Evolutionary conservation across 1,284 basidiomycete species (phyloP), one percentile per base, ranked within the genome.

Genomic region (Trametes versicolor): DNA sequence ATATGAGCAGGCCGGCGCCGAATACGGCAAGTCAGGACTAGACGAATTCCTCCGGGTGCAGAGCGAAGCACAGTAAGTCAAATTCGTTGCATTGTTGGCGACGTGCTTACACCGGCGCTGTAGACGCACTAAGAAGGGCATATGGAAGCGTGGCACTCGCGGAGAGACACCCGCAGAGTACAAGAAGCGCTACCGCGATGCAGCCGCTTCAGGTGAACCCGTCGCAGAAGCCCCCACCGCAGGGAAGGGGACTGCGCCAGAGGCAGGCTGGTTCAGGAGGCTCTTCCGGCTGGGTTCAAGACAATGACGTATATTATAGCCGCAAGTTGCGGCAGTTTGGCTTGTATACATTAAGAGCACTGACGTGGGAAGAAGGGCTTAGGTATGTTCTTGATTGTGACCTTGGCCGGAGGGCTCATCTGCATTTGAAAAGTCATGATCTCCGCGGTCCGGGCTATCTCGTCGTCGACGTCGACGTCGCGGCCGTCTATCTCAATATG

Each of bases 121-220:
- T n/a, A 93, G 87, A 72, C 78, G 76, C 60, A 85, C 82, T 61
- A 83, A 80, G 63, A 79, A 81, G 65, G 95, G 95, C 0, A 89
- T 95, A 78, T 96, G 94, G 94, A 81, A 79, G 32, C 67, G 84
- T 4, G 89, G 89, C 0, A 78, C 76, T 13, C 71, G 73, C 8
- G 80, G 83, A 10, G 94, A 97, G 72, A 86, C 82, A 6, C 94
- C 95, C 0, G 84, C 89, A 1, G 90, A 94, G 62, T 96, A 93
- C 76, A 96, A 97, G 78, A 86, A 85, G 41, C 84, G 93, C 41
- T 76, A 87, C 29, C 65, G 68, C 4, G 60, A 57, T 2, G 58
- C 47, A 1, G 57, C 60, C 0, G 43, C 52, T 15, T 15, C 60
- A 10, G 63, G 43, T 4, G 62, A 61, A 7, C 6, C 52, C 21